Evolutionary conservation across 805 yeast species (phyloP).

Genomic region (Wickerhamiella shivajii): DNA sequence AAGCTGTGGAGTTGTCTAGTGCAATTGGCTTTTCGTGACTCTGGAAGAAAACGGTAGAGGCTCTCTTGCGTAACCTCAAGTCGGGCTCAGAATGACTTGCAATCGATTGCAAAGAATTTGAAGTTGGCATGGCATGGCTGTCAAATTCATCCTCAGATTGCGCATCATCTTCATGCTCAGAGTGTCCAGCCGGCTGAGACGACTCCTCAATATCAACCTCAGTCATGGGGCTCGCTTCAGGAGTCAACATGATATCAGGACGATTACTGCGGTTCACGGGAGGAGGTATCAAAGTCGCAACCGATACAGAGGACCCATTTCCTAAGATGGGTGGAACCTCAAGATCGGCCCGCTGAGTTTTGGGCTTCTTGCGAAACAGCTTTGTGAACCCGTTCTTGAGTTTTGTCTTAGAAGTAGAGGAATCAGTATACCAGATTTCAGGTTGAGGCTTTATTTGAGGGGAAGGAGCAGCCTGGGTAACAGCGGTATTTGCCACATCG

Average conservation of each 20-base stretch:
- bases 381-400: constrained; percentile 4
- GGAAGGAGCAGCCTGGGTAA: background rate
- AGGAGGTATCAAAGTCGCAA: too few species aligned
- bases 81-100: constrained; percentile 1
- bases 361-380: constrained; percentile 7
- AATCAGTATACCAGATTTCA: constrained; percentile 6
- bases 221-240: background rate
- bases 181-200: background rate
- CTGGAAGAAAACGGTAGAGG: constrained; percentile 5
- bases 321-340: background rate
- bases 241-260: too few species aligned
- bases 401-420: constrained; percentile 1
- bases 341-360: constrained; percentile 1
- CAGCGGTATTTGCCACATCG: constrained; percentile 1
- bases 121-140: too few species aligned
- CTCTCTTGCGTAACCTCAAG: constrained; percentile 4
- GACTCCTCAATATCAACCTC: background rate
- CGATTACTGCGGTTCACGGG: too few species aligned
- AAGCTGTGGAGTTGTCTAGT: background rate
- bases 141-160: too few species aligned
- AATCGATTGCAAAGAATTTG: background rate
- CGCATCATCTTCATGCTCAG: too few species aligned
- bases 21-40: background rate
- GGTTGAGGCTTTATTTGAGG: background rate
- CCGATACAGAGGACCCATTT: background rate